Evolutionary conservation across 495 filamentous ascomycete species (phyloP), one percentile per base, ranked within the genome.

Genomic region (Aspergillus cristatus): DNA sequence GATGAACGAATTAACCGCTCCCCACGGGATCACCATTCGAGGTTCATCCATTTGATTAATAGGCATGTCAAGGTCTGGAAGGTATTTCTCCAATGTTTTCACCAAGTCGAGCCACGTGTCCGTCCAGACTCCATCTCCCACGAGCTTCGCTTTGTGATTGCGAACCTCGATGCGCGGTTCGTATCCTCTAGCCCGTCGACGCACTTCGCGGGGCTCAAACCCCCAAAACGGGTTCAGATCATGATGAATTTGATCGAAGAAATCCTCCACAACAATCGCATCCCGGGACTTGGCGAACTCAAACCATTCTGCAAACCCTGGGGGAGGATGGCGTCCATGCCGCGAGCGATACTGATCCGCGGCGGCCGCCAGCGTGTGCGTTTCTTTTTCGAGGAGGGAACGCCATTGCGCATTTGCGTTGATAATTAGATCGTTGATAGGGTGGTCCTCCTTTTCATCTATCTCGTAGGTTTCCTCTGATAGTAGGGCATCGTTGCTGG

Each of bases 11-110:
- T 74, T 61, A 29, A 84, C 68, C 4, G 68, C 62, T 44, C 84
- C 80, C 79, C 79, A 84, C n/a, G 76, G 74, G 1, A 76, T 73
- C 0, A 82, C 65, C 3, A 84, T 47, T 25, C 81, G 57, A 14
- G 81, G 78, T 46, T 84, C 78, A 44, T 85, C 81, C 62, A 80
- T 74, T 2, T 67, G 62, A 46, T 85, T 85, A 43, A 82, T 59
- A 1, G 78, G 69, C 29, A 84, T 61, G 38, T 82, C 78, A 66
- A 85, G 72, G 51, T 85, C 78, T 11, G 81, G 81, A 29, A 85
- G 57, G 34, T 74, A 44, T 35, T 76, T 62, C 28, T 72, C 56
- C 28, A 84, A 62, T 0, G 63, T 70, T 26, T 68, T 40, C 32
- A 80, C 68, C 55, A 85, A 57, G 28, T 70, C 54, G 28, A 73